phyloP scores from a whole-genome alignment of 2,329 filamentous ascomycete genomes.

The Zasmidium angulare region DNA sequence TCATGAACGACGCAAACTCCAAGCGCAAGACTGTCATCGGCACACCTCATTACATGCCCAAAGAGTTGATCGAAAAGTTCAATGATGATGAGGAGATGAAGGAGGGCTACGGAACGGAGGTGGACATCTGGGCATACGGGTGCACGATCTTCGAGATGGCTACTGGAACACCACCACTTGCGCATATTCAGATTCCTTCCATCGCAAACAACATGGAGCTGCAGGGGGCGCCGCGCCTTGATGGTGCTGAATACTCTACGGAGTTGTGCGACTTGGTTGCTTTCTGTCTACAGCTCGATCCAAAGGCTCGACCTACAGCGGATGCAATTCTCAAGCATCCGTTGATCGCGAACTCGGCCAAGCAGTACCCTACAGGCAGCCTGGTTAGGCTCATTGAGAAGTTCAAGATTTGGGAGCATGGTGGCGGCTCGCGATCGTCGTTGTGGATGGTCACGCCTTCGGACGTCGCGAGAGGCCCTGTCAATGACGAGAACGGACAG shows the following conservation, averaged over 20 bases:
- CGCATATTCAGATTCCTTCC: slow-evolving; percentile 26
- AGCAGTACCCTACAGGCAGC: slow-evolving; percentile 62
- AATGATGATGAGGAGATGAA: slow-evolving; percentile 50
- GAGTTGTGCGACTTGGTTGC: slow-evolving; percentile 68
- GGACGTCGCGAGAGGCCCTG: slow-evolving; percentile 8
- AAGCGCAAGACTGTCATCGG: slow-evolving; percentile 81
- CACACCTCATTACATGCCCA: slow-evolving; percentile 84
- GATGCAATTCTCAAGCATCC: slow-evolving; percentile 68
- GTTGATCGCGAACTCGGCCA: slow-evolving; percentile 64
- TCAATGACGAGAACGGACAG: slow-evolving; percentile 36
- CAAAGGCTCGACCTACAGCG: slow-evolving; percentile 67
- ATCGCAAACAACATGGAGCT: slow-evolving; percentile 26
- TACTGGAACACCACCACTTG: slow-evolving; percentile 68
- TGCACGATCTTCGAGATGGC: slow-evolving; percentile 80
- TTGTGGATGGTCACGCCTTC: slow-evolving; percentile 59
- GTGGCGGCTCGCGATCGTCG: slow-evolving; percentile 68
- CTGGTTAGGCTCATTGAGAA: slow-evolving; percentile 67
- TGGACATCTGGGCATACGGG: slow-evolving; percentile 83
- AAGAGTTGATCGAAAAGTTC: slow-evolving; percentile 56
- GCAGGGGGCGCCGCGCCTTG: slow-evolving; percentile 65
- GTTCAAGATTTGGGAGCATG: slow-evolving; percentile 73
- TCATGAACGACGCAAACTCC: slow-evolving; percentile 68
- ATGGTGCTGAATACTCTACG: slow-evolving; percentile 69
- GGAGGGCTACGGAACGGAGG: slow-evolving; percentile 51
- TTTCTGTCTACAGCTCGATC: slow-evolving; percentile 70